Percentiles rank a stretch among this genome's conserved stretches.
These are phyloP conservation scores for Fusarium ramigenum DNA, from an alignment of 2,329 filamentous ascomycete species.

Conservation along the genomic window DNA sequence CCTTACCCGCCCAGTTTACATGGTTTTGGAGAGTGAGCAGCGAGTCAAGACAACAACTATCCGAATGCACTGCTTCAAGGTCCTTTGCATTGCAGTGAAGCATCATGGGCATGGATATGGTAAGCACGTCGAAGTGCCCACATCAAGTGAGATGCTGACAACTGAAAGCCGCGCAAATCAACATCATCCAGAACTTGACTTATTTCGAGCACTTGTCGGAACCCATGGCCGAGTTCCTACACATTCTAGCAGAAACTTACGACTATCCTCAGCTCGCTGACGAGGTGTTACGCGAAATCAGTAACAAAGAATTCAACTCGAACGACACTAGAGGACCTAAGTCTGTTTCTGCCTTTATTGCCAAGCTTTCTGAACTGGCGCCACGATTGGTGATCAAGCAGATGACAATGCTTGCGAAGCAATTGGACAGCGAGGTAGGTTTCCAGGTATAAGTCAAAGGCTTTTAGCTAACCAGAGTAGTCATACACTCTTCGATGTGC, in stretches of 20 bases:
- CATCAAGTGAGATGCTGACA: slow-evolving; percentile 40
- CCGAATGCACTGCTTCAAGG: slow-evolving; percentile 97
- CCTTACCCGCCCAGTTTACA: slow-evolving; percentile 91
- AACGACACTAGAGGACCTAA: slow-evolving; percentile 96
- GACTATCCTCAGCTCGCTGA: slow-evolving; percentile 96
- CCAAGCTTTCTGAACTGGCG: slow-evolving; percentile 90
- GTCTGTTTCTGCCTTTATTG: slow-evolving; percentile 92
- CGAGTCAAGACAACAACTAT: slow-evolving; percentile 89
- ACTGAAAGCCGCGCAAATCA: slow-evolving; percentile 85
- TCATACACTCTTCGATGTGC: slow-evolving; percentile 94
- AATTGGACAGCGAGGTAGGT: slow-evolving; percentile 88
- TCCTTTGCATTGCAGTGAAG: slow-evolving; percentile 95
- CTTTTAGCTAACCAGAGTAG: slow-evolving; percentile 51
- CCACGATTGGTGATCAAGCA: slow-evolving; percentile 96
- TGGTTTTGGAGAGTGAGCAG: slow-evolving; percentile 93
- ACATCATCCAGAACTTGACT: slow-evolving; percentile 95
- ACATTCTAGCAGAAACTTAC: slow-evolving; percentile 96
- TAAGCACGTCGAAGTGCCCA: slow-evolving; percentile 49
- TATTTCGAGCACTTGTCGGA: slow-evolving; percentile 99
- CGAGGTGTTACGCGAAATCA: slow-evolving; percentile 91
- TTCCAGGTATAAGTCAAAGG: no score
- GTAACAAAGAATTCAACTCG: slow-evolving; percentile 97
- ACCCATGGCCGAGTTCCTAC: slow-evolving; percentile 97
- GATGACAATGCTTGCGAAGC: slow-evolving; percentile 93
- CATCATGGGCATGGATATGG: slow-evolving; percentile 97